Evolutionary conservation across 2,329 filamentous ascomycete genomes (phyloP).

Genomic region (Fusarium cicatricum): DNA sequence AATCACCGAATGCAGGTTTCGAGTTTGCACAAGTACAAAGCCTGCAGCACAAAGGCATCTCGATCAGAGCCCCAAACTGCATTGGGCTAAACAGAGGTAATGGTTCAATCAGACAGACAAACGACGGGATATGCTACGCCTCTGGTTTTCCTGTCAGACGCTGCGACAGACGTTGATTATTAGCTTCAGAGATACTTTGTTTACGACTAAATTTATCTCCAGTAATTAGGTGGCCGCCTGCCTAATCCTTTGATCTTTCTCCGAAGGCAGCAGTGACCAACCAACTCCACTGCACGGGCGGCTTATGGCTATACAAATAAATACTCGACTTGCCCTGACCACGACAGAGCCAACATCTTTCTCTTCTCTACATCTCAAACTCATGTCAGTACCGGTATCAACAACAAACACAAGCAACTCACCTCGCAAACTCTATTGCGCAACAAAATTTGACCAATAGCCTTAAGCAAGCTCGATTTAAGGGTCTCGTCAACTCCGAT

Average conservation of each 20-base stretch:
- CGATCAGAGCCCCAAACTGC: neutral
- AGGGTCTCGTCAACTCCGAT: too few species aligned
- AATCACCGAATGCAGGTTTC: too few species aligned
- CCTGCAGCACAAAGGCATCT: too few species aligned
- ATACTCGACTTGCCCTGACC: neutral
- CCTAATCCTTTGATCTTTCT: slow-evolving; percentile 20
- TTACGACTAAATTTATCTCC: neutral
- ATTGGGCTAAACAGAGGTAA: neutral
- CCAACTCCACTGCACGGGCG: slow-evolving; percentile 12
- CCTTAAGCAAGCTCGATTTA: too few species aligned
- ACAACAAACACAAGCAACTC: neutral
- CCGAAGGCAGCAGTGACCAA: slow-evolving; percentile 33
- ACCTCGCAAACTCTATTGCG: neutral
- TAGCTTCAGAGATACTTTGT: neutral
- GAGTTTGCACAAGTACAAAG: too few species aligned
- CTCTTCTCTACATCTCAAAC: neutral
- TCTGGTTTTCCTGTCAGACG: neutral
- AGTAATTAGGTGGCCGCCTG: neutral
- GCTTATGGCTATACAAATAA: neutral
- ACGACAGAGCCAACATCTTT: neutral
- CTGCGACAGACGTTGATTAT: too few species aligned
- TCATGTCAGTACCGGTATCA: neutral
- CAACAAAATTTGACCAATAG: neutral
- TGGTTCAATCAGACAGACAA: neutral
- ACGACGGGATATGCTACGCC: neutral